Base-by-base conservation (phyloP, 2,329 filamentous ascomycete species). In the Triangularia setosa region DNA sequence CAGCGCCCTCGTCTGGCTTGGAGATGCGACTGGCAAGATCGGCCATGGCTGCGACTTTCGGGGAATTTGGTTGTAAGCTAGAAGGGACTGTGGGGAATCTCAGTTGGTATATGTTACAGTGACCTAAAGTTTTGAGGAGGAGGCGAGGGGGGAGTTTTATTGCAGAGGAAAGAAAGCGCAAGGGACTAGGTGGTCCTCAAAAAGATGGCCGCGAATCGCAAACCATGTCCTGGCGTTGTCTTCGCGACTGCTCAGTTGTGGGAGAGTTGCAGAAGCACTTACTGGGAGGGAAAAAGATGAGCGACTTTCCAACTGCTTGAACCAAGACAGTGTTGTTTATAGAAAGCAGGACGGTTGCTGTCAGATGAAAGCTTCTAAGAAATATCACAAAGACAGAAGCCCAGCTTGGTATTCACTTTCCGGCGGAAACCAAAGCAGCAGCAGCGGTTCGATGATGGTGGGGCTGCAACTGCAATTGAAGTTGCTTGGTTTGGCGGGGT, bases 1-100 rank as follows among this genome's bases (percentile, higher is more conserved):
- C 53, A 40, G 58, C 64, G 54, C 67, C 72, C 5, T 72, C 74
- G 40, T 75, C 76, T 3, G 81, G 81, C 63, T 80, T 76, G 21
- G 81, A 81, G 71, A 83, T 82, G 67, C 81, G 81, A 71, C 80
- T 83, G 57, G 82, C 81, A 53, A 83, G 79, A 70, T 83, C 81
- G 61, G 81, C 75, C 81, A 83, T 83, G 27, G 44, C 56, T 59
- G 54, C 28, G 59, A 55, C 52, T 33, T 28, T 25, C 11, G 11
- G 11, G n/a, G 35, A 21, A 9, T 18, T n/a, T 48, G 40, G 40
- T 48, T 48, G 7, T 12, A 12, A 3, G 30, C 16, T 21, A 14
- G n/a, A 14, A 9, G n/a, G 3, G 40, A 48, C 40, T 48, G 40
- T 9, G 40, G 8, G 11, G 8, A 21, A 21, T 21, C 16, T 40